Conservation (phyloP, 805 yeast species). For the Candida nemodendra region DNA sequence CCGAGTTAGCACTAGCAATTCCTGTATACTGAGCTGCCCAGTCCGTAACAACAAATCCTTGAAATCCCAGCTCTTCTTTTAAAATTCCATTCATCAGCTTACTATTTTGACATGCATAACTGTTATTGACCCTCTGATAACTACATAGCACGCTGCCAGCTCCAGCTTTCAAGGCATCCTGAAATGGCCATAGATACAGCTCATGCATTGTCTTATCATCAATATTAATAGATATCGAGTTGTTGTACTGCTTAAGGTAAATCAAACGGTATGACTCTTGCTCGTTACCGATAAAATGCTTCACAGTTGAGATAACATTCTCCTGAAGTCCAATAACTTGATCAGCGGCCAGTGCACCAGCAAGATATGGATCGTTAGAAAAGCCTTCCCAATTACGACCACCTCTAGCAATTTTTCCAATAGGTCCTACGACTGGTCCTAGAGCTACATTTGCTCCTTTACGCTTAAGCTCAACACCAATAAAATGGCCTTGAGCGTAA, state of each 20-base stretch:
- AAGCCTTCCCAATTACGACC: constrained; percentile 68
- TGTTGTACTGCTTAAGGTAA: constrained; percentile 43
- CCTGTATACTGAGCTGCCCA: constrained; percentile 68
- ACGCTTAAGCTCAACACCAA: constrained; percentile 52
- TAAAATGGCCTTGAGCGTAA: constrained; percentile 52
- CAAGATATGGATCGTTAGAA: constrained; percentile 60
- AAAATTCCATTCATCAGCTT: constrained; percentile 52
- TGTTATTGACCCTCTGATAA: constrained; percentile 54
- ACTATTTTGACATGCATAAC: constrained; percentile 60
- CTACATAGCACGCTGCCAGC: constrained; percentile 63
- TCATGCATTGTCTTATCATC: constrained; percentile 65
- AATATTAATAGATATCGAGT: constrained; percentile 44
- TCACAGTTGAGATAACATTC: constrained; percentile 56
- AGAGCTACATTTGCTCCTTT: constrained; percentile 57
- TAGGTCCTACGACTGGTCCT: constrained; percentile 61
- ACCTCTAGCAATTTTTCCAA: constrained; percentile 60
- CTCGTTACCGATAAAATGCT: constrained; percentile 59
- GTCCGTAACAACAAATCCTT: constrained; percentile 65
- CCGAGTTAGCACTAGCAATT: constrained; percentile 53
- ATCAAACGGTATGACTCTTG: constrained; percentile 60
- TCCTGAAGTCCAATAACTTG: constrained; percentile 58
- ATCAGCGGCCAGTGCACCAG: constrained; percentile 52
- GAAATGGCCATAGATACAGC: constrained; percentile 64
- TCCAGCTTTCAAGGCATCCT: constrained; percentile 59
- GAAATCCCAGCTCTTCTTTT: constrained; percentile 63